phyloP scores from a whole-genome alignment of 1,284 basidiomycete genomes.

The Leccinum fallax region DNA sequence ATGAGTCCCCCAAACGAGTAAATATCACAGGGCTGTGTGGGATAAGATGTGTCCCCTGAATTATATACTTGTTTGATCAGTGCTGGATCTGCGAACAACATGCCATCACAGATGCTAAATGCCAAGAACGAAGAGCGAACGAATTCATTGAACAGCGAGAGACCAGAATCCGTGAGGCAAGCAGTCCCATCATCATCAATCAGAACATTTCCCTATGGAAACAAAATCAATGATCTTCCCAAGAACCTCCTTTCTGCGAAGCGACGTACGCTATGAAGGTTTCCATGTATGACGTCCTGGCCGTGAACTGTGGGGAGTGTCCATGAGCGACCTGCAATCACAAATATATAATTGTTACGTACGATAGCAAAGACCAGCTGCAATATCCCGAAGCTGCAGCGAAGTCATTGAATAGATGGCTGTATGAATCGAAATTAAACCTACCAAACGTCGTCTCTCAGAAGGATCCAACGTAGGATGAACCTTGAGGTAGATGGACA shows the following conservation, averaged over 20 bases:
- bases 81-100: slow-evolving; percentile 42
- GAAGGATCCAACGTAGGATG: neutral
- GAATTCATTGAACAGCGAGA: slow-evolving; percentile 38
- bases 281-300: slow-evolving; percentile 25
- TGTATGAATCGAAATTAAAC: neutral
- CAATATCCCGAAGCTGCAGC: slow-evolving; percentile 30
- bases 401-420: neutral
- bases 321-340: neutral
- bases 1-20: slow-evolving; percentile 37
- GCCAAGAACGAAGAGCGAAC: slow-evolving; percentile 37
- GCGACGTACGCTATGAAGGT: slow-evolving; percentile 31
- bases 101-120: slow-evolving; percentile 32
- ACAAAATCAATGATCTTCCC: neutral
- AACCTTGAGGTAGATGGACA: slow-evolving; percentile 21
- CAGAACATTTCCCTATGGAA: slow-evolving; percentile 31
- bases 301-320: slow-evolving; percentile 23
- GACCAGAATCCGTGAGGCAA: slow-evolving; percentile 39
- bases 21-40: slow-evolving; percentile 31
- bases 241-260: neutral
- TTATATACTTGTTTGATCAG: slow-evolving; percentile 21
- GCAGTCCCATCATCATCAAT: slow-evolving; percentile 28
- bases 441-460: slow-evolving; percentile 19
- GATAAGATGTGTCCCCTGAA: slow-evolving; percentile 10
- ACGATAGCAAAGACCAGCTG: slow-evolving; percentile 32
- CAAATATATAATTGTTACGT: slow-evolving; percentile 7